Evolutionary conservation across 345 rosid species (phyloP), one percentile per base, ranked within the genome.

Genomic region (Eucalyptus grandis): DNA sequence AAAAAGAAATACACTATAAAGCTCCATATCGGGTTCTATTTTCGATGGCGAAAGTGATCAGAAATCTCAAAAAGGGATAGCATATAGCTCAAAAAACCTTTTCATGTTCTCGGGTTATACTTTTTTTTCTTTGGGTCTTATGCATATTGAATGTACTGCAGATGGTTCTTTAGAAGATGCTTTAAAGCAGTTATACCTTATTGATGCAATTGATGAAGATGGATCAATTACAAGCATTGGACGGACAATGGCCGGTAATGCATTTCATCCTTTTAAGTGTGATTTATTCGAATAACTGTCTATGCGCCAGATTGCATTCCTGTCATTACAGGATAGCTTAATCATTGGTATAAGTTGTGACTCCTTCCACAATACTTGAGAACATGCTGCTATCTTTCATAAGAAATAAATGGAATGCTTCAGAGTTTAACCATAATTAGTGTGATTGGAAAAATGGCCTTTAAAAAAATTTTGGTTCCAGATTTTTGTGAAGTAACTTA

Each of bases 131-230:
- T 19, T 86, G 60, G 87, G 15, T 47, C 58, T 86, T 90, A 87
- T 88, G 89, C 62, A 90, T 46, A 46, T 85, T 90, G 62, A 81
- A 80, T 91, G 88, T 91, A 90, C 72, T 95, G 90, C 96, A 98
- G 99, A 92, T 85, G 99, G 95, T 90, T 95, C 98, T 83, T 93
- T 98, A 50, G 95, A 94, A 92, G 99, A 98, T 95, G 99, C 98
- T 87, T 81, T 98, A 91, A 98, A 95, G 91, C 99, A 98, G 88
- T 92, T 98, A 88, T 94, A 96, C 94, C 95, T 98, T 87, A 96
- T 97, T 89, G 99, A 98, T 91, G 99, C 98, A 50, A 96, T 97
- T 88, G 98, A 96, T 94, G 98, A 95, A 92, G 90, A 92, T 91
- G 99, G 99, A 89, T 90, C 94, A 69, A 95, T 98, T 89, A 96